Conservation (phyloP, 2,329 filamentous ascomycete species). For the Paraconiothyrium brasiliense region DNA sequence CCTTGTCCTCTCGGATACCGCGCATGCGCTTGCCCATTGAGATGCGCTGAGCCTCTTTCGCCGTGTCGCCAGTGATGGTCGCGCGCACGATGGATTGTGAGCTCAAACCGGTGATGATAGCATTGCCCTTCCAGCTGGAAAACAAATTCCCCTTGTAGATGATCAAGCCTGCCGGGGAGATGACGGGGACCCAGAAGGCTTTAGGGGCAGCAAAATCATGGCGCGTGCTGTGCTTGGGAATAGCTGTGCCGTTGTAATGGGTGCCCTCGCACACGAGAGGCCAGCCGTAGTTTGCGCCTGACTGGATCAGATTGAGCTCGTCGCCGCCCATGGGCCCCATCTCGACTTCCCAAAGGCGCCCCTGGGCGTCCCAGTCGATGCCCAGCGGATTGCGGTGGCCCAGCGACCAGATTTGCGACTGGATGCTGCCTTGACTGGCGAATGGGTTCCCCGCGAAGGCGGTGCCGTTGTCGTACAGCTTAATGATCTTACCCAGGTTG, state of each 20-base stretch:
- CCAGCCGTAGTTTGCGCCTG: constrained; percentile 28
- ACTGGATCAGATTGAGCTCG: constrained; percentile 29
- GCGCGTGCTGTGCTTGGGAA: constrained; percentile 28
- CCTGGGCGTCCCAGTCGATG: constrained; percentile 30
- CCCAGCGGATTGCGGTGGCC: constrained; percentile 30
- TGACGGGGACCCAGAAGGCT: constrained; percentile 29
- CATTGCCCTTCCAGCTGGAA: constrained; percentile 29
- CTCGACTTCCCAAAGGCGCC: constrained; percentile 30
- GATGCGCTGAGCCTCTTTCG: constrained; percentile 29
- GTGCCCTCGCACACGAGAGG: constrained; percentile 27
- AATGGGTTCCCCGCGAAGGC: constrained; percentile 30
- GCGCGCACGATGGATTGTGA: constrained; percentile 25
- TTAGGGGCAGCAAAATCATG: constrained; percentile 26
- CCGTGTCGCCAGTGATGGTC: constrained; percentile 26
- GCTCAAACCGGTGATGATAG: constrained; percentile 28
- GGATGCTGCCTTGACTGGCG: constrained; percentile 24
- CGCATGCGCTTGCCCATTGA: constrained; percentile 32
- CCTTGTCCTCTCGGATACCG: constrained; percentile 29
- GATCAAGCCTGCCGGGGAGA: constrained; percentile 28
- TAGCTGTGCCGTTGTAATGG: constrained; percentile 25
- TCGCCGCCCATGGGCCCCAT: constrained; percentile 31
- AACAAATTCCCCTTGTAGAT: constrained; percentile 31
- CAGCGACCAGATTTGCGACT: constrained; percentile 29
- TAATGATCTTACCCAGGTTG: constrained; percentile 30
- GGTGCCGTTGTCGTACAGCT: constrained; percentile 30